Evolutionary conservation across 768 basidiomycete genomes (phyloP), one percentile per base, ranked within the genome.

Genomic region (Floccularia luteovirens): DNA sequence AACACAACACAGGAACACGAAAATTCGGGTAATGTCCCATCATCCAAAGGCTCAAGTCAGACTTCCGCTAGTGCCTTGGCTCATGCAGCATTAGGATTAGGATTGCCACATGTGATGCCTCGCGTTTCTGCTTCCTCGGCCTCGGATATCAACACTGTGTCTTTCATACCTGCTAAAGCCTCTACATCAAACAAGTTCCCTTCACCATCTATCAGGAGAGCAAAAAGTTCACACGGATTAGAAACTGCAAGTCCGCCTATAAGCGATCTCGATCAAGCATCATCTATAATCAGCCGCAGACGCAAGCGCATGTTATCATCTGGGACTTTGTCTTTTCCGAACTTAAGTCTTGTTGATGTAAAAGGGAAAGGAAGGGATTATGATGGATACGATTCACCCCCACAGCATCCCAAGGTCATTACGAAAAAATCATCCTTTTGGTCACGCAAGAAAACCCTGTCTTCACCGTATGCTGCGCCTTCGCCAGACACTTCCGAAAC

Each of bases 341-440:
- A 60, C 21, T 50, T 66, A 24, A 55, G 55, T 32, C 50, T 50
- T 20, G 43, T 61, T 5, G 62, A 70, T 19, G 39, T 53, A 8
- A 77, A 77, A 48, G 67, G 62, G 10, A 75, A 73, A 30, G 43
- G 64, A 59, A n/a, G 66, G 14, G 61, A 58, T 28, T 48, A 44
- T 44, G 56, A 46, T 28, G 24, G 48, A 21, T 45, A 38, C 20
- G 24, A 44, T 17, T 24, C 53, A 27, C 42, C 59, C 4, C 56
- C 53, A 38, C n/a, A 54, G 4, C 45, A 59, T 14, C 55, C 67
- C 5, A 72, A 68, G 28, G 50, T 65, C 3, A 46, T 81, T 23
- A 58, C 69, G 8, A 74, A 80, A 37, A 77, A 75, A 54, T 51
- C 76, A 7, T 86, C 84, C 4, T 84, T 85, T 50, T 86, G 82